Evolutionary conservation across 768 basidiomycete genomes (phyloP).

Genomic region (Chlorophyllum brunneum): DNA sequence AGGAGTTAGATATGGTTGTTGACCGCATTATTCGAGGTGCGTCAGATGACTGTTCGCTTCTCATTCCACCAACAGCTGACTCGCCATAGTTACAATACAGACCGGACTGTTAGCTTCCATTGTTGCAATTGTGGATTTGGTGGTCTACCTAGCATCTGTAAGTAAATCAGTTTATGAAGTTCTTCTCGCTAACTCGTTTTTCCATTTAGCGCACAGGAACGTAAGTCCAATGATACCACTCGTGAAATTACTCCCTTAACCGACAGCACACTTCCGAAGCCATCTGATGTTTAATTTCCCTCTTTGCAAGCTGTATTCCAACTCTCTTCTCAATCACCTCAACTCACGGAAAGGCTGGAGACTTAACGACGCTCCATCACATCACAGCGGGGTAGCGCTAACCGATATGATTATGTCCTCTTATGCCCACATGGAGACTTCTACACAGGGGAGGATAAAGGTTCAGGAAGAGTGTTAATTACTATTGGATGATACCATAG

Average conservation of each 20-base stretch:
- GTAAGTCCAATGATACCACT: conserved; percentile 9
- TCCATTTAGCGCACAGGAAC: conserved; percentile 13
- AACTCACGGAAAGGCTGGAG: conserved; percentile 20
- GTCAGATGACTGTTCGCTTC: too few species aligned
- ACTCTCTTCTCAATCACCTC: conserved; percentile 35
- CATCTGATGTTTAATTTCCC: conserved; percentile 35
- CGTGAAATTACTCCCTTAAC: neutral
- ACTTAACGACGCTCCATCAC: neutral
- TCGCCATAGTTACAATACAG: conserved; percentile 29
- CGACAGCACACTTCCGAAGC: too few species aligned
- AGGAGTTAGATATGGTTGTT: conserved; percentile 34
- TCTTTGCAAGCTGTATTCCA: conserved; percentile 38
- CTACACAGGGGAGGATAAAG: too few species aligned
- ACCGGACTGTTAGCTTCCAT: conserved; percentile 32
- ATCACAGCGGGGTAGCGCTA: too few species aligned
- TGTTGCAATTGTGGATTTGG: conserved; percentile 29
- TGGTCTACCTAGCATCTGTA: conserved; percentile 25
- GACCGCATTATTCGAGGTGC: conserved; percentile 39
- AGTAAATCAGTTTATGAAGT: too few species aligned
- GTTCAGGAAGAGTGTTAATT: too few species aligned
- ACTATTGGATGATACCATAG: too few species aligned
- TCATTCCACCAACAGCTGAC: too few species aligned
- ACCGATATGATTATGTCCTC: too few species aligned
- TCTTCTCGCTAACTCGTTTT: neutral
- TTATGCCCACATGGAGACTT: too few species aligned